Percentiles rank a stretch among this genome's conserved stretches.
Evolutionary conservation across 129 eudicot genomes (phyloP).

Genomic region (Arctium lappa): DNA sequence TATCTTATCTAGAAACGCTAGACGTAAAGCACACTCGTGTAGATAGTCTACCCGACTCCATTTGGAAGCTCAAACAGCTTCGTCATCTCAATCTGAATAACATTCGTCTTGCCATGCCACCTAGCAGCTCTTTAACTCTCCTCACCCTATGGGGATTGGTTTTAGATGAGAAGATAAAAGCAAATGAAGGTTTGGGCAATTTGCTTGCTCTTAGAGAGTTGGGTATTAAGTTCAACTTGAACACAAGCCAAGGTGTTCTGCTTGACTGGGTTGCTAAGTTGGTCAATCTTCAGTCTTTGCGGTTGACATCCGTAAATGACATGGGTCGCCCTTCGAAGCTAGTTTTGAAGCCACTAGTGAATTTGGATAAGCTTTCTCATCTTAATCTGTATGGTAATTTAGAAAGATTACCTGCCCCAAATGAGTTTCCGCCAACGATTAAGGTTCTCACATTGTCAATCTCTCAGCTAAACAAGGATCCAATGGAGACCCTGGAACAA

Average conservation of each 20-base stretch:
- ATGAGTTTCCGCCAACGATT: slow-evolving; percentile 44
- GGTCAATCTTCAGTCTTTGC: slow-evolving; percentile 35
- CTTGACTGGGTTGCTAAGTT: slow-evolving; percentile 42
- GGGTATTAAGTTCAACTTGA: slow-evolving; percentile 41
- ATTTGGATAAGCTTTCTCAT: slow-evolving; percentile 37
- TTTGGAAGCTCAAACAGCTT: slow-evolving; percentile 52
- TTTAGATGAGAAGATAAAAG: slow-evolving; percentile 35
- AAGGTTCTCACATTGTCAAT: slow-evolving; percentile 61
- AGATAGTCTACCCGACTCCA: slow-evolving; percentile 45
- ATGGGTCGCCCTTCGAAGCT: slow-evolving; percentile 39
- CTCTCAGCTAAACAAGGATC: slow-evolving; percentile 43
- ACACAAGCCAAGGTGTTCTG: slow-evolving; percentile 22
- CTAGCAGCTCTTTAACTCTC: slow-evolving; percentile 26
- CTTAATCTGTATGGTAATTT: slow-evolving; percentile 49
- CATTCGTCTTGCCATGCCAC: slow-evolving; percentile 40
- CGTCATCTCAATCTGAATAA: slow-evolving; percentile 54
- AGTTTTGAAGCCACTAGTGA: slow-evolving; percentile 30
- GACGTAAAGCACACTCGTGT: slow-evolving; percentile 65
- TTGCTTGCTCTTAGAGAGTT: slow-evolving; percentile 45
- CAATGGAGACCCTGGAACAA: slow-evolving; percentile 46
- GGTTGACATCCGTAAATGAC: slow-evolving; percentile 44
- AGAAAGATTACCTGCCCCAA: slow-evolving; percentile 26
- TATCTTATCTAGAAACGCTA: slow-evolving; percentile 51
- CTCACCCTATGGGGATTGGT: slow-evolving; percentile 52
- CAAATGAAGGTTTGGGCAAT: slow-evolving; percentile 34